phyloP scores from a whole-genome alignment of 306 rosid genomes.

The Fragaria vesca region DNA sequence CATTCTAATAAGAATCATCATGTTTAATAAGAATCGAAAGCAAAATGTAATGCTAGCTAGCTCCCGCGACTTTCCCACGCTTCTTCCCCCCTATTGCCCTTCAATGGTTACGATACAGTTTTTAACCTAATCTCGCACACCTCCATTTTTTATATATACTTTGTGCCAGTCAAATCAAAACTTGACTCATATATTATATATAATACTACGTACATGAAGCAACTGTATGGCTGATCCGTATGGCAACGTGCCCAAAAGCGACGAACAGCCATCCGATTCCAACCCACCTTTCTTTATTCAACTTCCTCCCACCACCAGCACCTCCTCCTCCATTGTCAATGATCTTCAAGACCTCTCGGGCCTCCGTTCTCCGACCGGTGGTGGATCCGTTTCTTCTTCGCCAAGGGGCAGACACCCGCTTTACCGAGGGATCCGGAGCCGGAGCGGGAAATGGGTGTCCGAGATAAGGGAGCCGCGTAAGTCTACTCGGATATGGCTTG shows the following conservation, averaged over 20 bases:
- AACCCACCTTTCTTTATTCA: slow-evolving; percentile 6
- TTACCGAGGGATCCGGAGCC: slow-evolving; percentile 62
- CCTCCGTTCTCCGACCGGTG: slow-evolving; percentile 22
- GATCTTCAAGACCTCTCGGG: neutral
- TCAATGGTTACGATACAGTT: too few relatives aligned
- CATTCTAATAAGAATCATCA: neutral
- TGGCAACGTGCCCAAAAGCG: neutral
- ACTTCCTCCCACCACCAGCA: neutral
- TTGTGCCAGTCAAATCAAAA: neutral
- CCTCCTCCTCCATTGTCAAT: neutral
- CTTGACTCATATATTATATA: neutral
- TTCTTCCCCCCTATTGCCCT: slow-evolving; percentile 12
- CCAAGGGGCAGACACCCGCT: slow-evolving; percentile 28
- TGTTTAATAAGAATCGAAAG: neutral
- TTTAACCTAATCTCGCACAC: neutral
- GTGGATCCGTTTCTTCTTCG: slow-evolving; percentile 18
- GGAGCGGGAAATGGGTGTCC: slow-evolving; percentile 95
- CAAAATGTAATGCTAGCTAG: neutral
- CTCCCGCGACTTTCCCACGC: slow-evolving; percentile 70
- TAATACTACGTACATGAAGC: neutral
- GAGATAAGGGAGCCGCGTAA: slow-evolving; percentile 95
- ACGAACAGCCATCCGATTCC: slow-evolving; percentile 9
- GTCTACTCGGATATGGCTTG: slow-evolving; percentile 87
- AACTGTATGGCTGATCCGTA: slow-evolving; percentile 4
- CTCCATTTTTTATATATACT: neutral